Conservation (phyloP, 1,284 basidiomycete species). For the Heterobasidion irregulare region DNA sequence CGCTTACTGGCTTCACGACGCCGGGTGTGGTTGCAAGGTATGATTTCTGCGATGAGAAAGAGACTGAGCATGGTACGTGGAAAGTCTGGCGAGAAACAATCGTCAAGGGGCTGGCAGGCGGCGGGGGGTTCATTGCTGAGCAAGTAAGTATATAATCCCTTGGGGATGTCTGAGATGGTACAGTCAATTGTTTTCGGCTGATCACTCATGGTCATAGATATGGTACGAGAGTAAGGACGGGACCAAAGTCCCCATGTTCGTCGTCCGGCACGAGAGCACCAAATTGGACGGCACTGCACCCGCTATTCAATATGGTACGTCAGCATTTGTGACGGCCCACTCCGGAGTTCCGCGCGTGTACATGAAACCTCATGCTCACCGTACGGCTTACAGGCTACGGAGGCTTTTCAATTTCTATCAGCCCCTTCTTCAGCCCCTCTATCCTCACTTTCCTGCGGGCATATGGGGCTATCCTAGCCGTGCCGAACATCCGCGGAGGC, state of each 20-base stretch:
- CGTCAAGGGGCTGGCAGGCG: conserved; percentile 52
- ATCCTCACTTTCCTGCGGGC: conserved; percentile 72
- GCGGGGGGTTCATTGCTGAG: conserved; percentile 64
- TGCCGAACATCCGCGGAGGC: conserved; percentile 77
- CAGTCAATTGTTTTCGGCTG: neutral
- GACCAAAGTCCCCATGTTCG: conserved; percentile 81
- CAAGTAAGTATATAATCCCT: conserved; percentile 35
- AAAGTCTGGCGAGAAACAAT: conserved; percentile 52
- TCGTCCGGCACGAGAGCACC: conserved; percentile 71
- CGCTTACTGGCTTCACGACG: conserved; percentile 64
- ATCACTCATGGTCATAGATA: conserved; percentile 28
- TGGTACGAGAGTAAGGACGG: conserved; percentile 80
- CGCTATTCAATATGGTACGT: conserved; percentile 69
- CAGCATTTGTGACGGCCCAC: neutral
- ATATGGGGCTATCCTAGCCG: conserved; percentile 69
- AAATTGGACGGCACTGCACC: conserved; percentile 72
- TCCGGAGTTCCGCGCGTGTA: neutral
- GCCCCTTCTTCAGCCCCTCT: conserved; percentile 65
- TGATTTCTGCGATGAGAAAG: conserved; percentile 36
- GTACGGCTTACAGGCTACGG: conserved; percentile 50
- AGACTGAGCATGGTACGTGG: conserved; percentile 37
- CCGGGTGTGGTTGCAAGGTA: conserved; percentile 65
- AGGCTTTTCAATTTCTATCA: conserved; percentile 69
- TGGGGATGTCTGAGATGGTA: neutral
- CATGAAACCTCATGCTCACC: neutral